Conservation (phyloP, 2,329 filamentous ascomycete genomes). For the Fusarium papillatum region DNA sequence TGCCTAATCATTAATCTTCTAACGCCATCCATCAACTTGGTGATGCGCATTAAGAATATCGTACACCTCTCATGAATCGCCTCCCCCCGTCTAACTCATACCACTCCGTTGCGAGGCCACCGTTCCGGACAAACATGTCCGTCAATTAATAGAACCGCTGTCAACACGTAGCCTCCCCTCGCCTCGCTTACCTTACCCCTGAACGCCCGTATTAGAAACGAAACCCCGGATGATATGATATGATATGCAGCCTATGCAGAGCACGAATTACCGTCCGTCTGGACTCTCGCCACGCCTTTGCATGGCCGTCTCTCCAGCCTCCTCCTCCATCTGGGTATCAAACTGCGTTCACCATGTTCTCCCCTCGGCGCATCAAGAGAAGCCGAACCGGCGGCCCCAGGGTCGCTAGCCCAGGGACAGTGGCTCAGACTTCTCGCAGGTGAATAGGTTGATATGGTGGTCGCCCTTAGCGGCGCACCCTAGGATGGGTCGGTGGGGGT, state of each 20-base stretch:
- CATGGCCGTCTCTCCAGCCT: background rate
- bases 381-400: conserved; percentile 33
- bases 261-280: conserved; percentile 28
- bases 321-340: conserved; percentile 15
- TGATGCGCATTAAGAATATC: conserved; percentile 34
- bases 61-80: conserved; percentile 23
- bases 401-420: conserved; percentile 46
- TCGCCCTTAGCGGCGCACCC: conserved; percentile 90
- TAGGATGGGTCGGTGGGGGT: conserved; percentile 93
- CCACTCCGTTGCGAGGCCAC: conserved; percentile 15
- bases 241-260: conserved; percentile 42
- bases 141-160: conserved; percentile 20
- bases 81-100: conserved; percentile 25
- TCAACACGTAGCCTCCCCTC: conserved; percentile 24
- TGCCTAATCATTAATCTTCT: background rate
- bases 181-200: conserved; percentile 36
- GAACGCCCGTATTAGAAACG: conserved; percentile 39
- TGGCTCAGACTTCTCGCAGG: conserved; percentile 69
- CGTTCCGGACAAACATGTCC: conserved; percentile 19
- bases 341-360: conserved; percentile 5
- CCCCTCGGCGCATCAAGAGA: conserved; percentile 20
- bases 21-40: conserved; percentile 5
- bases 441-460: conserved; percentile 91
- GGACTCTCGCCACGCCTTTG: conserved; percentile 23
- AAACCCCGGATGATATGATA: conserved; percentile 41